Conservation (phyloP, 202 grass and related monocot species). For the Cymbopogon flexuosus region DNA sequence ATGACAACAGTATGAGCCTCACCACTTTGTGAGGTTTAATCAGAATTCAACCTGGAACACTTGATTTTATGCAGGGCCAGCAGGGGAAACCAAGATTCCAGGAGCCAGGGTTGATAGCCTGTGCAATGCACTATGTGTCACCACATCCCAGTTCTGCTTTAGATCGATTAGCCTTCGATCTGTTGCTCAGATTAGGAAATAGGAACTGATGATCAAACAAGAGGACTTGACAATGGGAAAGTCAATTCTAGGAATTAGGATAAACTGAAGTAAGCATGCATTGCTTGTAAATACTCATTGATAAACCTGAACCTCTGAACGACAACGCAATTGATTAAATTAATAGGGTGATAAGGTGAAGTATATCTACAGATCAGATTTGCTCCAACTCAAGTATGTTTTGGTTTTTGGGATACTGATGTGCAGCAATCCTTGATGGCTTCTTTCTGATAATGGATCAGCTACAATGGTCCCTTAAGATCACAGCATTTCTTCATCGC, state of each 20-base stretch:
- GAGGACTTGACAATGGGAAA: constrained; percentile 28
- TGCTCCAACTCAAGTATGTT: constrained; percentile 32
- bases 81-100: neutral
- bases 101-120: constrained; percentile 4
- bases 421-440: neutral
- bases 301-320: constrained; percentile 26
- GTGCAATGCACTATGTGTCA: constrained; percentile 25
- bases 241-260: constrained; percentile 28
- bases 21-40: constrained; percentile 17
- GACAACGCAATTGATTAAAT: constrained; percentile 25
- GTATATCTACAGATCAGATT: constrained; percentile 26
- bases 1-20: constrained; percentile 29
- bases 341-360: constrained; percentile 44
- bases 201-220: constrained; percentile 39
- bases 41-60: constrained; percentile 22
- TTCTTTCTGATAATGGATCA: constrained; percentile 19
- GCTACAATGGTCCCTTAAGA: constrained; percentile 22
- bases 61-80: constrained; percentile 22
- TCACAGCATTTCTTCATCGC: constrained; percentile 4
- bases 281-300: constrained; percentile 40
- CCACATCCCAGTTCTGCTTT: constrained; percentile 19
- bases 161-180: constrained; percentile 34
- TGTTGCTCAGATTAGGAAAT: constrained; percentile 28
- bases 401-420: constrained; percentile 34
- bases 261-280: constrained; percentile 23